Evolutionary conservation across 306 rosid species (phyloP).

Genomic region (Chamaecrista fasciculata): DNA sequence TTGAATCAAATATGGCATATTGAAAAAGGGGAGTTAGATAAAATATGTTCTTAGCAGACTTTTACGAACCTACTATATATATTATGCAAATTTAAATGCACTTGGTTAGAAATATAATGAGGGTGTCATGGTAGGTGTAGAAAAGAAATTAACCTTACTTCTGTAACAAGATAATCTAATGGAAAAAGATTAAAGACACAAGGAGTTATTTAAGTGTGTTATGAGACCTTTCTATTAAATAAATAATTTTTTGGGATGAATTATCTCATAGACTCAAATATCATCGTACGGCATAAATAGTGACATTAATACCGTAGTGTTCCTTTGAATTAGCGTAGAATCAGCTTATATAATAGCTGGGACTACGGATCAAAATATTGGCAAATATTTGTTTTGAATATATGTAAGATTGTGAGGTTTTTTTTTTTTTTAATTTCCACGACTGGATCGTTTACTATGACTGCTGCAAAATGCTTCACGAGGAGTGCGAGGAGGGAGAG

Average conservation of each 20-base stretch:
- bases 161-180: too few relatives aligned
- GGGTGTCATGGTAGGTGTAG: neutral
- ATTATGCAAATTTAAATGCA: neutral
- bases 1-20: neutral
- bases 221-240: too few relatives aligned
- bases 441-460: conserved; percentile 13
- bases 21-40: neutral
- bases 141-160: neutral
- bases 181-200: too few relatives aligned
- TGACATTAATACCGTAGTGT: too few relatives aligned
- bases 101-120: neutral
- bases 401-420: neutral
- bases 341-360: too few relatives aligned
- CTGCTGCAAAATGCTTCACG: conserved; percentile 25
- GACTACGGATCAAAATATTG: too few relatives aligned
- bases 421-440: neutral
- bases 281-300: too few relatives aligned
- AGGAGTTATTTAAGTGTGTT: too few relatives aligned
- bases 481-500: conserved; percentile 29
- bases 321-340: too few relatives aligned
- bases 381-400: neutral
- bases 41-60: neutral
- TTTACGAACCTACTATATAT: conserved; percentile 6
- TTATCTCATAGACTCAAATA: too few relatives aligned
- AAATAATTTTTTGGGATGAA: too few relatives aligned